Evolutionary conservation across 768 basidiomycete genomes (phyloP).

Genomic region (Lepiota brunneoincarnata): DNA sequence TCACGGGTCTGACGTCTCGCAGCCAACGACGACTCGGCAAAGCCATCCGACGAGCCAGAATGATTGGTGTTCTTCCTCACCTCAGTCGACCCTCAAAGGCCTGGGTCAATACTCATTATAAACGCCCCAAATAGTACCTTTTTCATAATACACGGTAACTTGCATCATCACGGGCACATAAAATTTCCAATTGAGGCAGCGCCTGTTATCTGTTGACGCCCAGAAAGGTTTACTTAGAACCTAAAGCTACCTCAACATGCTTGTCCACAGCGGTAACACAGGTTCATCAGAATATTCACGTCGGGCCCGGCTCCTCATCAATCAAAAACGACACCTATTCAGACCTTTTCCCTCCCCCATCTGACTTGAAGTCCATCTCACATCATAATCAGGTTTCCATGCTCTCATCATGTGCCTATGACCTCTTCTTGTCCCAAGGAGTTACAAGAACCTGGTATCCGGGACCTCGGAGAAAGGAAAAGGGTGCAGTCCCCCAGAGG

Average conservation of each 20-base stretch:
- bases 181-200: no score
- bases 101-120: background rate
- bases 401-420: no score
- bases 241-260: background rate
- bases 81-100: slow-evolving; percentile 31
- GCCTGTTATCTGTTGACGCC: background rate
- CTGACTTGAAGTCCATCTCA: no score
- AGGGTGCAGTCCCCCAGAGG: background rate
- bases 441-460: no score
- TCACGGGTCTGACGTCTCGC: slow-evolving; percentile 73
- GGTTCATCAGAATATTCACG: background rate
- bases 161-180: no score
- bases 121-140: background rate
- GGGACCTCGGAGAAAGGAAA: background rate
- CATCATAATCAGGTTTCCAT: no score
- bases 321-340: background rate
- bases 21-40: slow-evolving; percentile 78
- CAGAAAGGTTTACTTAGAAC: background rate
- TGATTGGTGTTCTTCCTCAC: slow-evolving; percentile 83
- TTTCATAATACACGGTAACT: background rate
- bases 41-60: slow-evolving; percentile 84
- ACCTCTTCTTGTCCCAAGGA: no score
- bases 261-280: background rate
- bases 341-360: no score
- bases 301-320: background rate